These are phyloP conservation scores for Penicillium parvum DNA, from an alignment of 495 filamentous ascomycete genomes.

Conservation along the genomic window DNA sequence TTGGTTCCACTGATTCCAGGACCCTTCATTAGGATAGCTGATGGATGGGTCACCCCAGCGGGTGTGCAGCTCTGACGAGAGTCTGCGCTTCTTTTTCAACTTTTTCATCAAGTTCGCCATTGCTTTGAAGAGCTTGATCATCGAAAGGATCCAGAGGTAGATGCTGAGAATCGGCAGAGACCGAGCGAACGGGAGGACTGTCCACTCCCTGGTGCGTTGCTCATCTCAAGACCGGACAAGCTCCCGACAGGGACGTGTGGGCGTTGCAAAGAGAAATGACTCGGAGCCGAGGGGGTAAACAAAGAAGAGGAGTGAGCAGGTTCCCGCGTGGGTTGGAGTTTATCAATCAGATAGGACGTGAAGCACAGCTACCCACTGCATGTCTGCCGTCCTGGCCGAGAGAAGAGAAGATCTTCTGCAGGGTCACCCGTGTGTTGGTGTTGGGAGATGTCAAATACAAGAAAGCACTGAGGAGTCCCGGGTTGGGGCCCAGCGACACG, in stretches of 20 bases:
- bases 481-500: constrained; percentile 28
- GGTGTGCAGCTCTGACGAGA: constrained; percentile 38
- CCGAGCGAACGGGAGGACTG: constrained; percentile 16
- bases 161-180: neutral
- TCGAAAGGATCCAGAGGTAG: constrained; percentile 11
- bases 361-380: constrained; percentile 17
- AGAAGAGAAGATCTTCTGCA: constrained; percentile 26
- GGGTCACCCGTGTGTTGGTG: constrained; percentile 7
- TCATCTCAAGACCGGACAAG: constrained; percentile 18
- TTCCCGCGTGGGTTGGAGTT: constrained; percentile 23
- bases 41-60: constrained; percentile 44
- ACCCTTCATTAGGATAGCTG: constrained; percentile 39
- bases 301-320: neutral
- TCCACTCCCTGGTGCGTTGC: constrained; percentile 14
- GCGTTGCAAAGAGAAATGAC: neutral
- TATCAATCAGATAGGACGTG: constrained; percentile 19
- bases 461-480: constrained; percentile 19
- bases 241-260: constrained; percentile 6
- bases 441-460: constrained; percentile 11
- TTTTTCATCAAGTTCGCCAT: constrained; percentile 37
- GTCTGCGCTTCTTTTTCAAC: constrained; percentile 36
- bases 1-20: constrained; percentile 40
- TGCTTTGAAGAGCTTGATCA: constrained; percentile 25
- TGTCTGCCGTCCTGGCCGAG: constrained; percentile 12
- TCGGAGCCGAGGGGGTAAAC: neutral